Base-by-base conservation (phyloP, 495 filamentous ascomycete genomes). In the Aspergillus wentii region DNA sequence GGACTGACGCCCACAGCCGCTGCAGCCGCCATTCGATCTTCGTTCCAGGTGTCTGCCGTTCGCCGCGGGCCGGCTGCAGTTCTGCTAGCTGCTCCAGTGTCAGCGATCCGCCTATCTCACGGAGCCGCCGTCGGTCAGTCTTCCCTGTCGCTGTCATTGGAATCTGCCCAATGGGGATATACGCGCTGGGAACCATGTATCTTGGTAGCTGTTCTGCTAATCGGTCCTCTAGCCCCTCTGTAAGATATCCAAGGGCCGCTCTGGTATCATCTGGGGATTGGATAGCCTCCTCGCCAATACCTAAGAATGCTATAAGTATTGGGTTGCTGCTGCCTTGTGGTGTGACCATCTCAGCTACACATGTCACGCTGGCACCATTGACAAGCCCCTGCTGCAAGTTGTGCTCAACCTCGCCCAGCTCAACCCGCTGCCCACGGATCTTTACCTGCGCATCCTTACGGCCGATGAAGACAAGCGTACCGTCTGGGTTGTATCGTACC, bases 381-480 rank as follows among this genome's bases (percentile, higher is more conserved):
- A 33, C 19, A 9, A 48, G 30, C 30, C 39, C 43, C 22, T 48
- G 40, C 31, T 39, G 35, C 36, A 40, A 38, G 56, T 50, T 34
- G 33, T 38, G 31, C 38, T 59, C 59, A n/a, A 71, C 46, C 29
- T 70, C 67, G 5, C 49, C 40, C 3, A 71, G 49, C 13, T 71
- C 61, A 16, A 70, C 35, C 1, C 67, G 64, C 9, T 69, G 38
- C 4, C 66, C 64, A 1, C 53, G 46, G 11, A 71, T 46, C 44
- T 64, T 61, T n/a, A 61, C 48, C 22, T 64, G 63, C 38, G 85
- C 82, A 51, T 91, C 86, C 1, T 76, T 77, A 8, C 86, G 72
- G 1, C 86, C 84, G 4, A 82, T 49, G 45, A 88, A 88, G 22
- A 80, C 71, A 38, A 89, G 80, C 15, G 72, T 76, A 6, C 69